Evolutionary conservation across 2,329 filamentous ascomycete species (phyloP), one percentile per base, ranked within the genome.

Genomic region (Xylaria sp.): DNA sequence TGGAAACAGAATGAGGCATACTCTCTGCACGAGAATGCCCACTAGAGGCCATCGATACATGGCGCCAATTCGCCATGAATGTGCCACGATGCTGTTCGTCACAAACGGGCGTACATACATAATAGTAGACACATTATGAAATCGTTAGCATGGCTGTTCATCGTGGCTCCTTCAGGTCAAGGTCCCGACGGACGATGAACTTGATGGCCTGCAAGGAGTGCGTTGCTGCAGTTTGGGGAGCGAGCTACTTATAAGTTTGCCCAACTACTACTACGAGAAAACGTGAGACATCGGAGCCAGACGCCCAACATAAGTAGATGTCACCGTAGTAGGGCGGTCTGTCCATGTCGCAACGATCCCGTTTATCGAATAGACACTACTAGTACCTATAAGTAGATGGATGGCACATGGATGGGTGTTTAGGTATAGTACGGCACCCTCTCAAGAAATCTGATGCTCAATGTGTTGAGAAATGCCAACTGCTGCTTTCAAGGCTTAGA

Each of bases 1-100:
- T 68, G 64, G 60, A 71, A 71, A 71, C 52, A 59, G 69, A 67
- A 71, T 67, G 62, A 67, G 44, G 66, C 63, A 54, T 40, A 62
- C 55, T 66, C 61, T 53, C 63, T 46, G 48, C 67, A 66, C 65
- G 55, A 60, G 44, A 62, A 57, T 58, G 67, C 60, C 66, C 67
- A 71, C 65, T 68, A 64, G 62, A 60, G 62, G 38, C 51, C 46
- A 41, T 57, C 40, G 40, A 64, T 43, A 61, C 47, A 33, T 53
- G 54, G 49, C 52, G 25, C 54, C 46, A 57, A 57, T 54, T 65
- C 62, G 70, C 60, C 61, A 37, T 43, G 44, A 52, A 55, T 31
- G 62, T 65, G 68, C 65, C 60, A 68, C 67, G 60, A 67, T 51
- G 60, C 52, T 13, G 58, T 53, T 48, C 61, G 58, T 61, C 64